phyloP scores from a whole-genome alignment of 2,329 filamentous ascomycete species.

The Colletotrichum costaricense region DNA sequence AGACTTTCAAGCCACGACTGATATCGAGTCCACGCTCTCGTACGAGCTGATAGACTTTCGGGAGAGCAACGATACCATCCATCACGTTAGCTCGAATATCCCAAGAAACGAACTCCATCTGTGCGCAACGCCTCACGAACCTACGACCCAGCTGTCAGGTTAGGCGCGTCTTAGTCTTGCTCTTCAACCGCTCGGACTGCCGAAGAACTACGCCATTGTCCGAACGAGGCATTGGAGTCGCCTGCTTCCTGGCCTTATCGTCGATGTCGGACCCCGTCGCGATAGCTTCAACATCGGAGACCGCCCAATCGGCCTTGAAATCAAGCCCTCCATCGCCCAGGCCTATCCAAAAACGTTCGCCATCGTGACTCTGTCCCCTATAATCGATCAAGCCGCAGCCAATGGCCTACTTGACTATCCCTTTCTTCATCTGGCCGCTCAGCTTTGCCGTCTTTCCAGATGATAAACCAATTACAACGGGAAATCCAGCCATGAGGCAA shows the following conservation, averaged over 20 bases:
- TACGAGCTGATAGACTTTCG: conserved; percentile 6
- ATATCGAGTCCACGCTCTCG: background rate
- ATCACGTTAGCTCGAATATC: background rate
- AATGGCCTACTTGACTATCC: background rate
- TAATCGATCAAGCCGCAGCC: background rate
- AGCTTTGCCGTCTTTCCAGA: background rate
- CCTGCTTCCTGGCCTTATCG: background rate
- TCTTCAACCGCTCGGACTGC: conserved; percentile 4
- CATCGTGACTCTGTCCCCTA: background rate
- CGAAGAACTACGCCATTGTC: background rate
- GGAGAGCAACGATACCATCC: conserved; percentile 1
- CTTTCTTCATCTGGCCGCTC: background rate
- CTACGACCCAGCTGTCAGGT: conserved; percentile 11
- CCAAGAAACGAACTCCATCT: conserved; percentile 21
- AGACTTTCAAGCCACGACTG: background rate
- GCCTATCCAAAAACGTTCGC: background rate
- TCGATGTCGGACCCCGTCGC: background rate
- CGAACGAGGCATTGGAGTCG: background rate
- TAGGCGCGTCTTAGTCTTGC: background rate
- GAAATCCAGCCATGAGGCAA: conserved; percentile 9
- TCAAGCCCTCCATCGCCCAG: background rate
- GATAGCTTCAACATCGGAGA: background rate
- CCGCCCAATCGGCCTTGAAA: background rate
- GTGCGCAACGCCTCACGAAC: conserved; percentile 24
- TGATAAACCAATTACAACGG: background rate